Conservation (phyloP, 306 rosid species). For the Cicer arietinum region DNA sequence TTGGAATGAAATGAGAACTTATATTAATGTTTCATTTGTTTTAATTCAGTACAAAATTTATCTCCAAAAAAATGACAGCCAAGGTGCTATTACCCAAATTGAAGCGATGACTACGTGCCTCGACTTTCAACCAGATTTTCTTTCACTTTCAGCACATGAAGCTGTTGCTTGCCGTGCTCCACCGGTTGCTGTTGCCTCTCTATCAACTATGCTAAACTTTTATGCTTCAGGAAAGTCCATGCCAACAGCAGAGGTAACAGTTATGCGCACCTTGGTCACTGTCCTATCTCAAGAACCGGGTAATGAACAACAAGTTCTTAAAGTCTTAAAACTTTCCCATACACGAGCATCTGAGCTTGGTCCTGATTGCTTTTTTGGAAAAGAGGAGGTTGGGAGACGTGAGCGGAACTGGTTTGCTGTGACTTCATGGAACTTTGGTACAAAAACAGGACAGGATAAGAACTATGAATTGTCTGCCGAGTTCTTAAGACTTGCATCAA, state of each 20-base stretch:
- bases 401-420: conserved; percentile 92
- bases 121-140: conserved; percentile 83
- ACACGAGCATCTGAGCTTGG: conserved; percentile 72
- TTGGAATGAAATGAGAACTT: conserved; percentile 27
- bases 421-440: conserved; percentile 90
- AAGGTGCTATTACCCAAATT: conserved; percentile 73
- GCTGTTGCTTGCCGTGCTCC: conserved; percentile 91
- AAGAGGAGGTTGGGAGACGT: conserved; percentile 84
- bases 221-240: conserved; percentile 73
- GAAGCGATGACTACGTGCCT: conserved; percentile 85
- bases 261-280: conserved; percentile 82
- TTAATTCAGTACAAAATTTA: conserved; percentile 79
- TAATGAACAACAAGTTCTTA: conserved; percentile 66
- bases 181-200: conserved; percentile 79
- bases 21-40: conserved; percentile 40
- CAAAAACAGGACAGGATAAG: conserved; percentile 67
- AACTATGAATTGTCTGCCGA: conserved; percentile 73
- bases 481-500: conserved; percentile 76
- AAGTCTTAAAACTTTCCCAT: conserved; percentile 65
- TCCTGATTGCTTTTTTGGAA: conserved; percentile 73
- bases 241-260: conserved; percentile 79
- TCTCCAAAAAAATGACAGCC: conserved; percentile 78
- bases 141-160: conserved; percentile 96
- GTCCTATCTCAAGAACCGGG: conserved; percentile 74
- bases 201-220: conserved; percentile 71